phyloP scores from a whole-genome alignment of 352 stramenopile species.

The Globisporangium rhizosaccharum region DNA sequence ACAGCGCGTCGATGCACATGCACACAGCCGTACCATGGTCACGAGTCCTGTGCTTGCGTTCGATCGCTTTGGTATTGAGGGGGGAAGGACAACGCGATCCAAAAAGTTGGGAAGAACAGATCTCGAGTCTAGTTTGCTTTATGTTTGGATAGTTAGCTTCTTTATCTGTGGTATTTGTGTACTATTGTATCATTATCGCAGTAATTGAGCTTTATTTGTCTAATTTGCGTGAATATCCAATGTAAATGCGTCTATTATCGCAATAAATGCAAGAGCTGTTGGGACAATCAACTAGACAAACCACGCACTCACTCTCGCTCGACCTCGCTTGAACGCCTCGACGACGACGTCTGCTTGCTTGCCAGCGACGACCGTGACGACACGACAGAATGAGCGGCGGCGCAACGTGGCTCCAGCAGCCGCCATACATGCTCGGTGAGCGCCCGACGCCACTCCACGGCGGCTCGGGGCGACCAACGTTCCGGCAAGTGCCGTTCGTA shows the following conservation, averaged over 20 bases:
- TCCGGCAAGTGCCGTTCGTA: constrained; percentile 81
- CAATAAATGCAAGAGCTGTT: too few species aligned
- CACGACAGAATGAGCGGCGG: constrained; percentile 3
- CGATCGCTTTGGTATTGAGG: constrained; percentile 10
- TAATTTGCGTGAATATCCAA: too few species aligned
- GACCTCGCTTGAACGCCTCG: neutral
- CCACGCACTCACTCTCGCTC: neutral
- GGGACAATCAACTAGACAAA: too few species aligned
- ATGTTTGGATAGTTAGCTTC: too few species aligned
- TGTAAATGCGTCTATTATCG: too few species aligned
- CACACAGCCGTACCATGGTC: constrained; percentile 25
- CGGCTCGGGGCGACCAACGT: constrained; percentile 46
- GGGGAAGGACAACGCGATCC: constrained; percentile 4
- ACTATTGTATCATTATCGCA: too few species aligned
- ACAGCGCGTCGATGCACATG: neutral
- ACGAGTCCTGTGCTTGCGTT: constrained; percentile 1
- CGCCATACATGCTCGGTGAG: constrained; percentile 80
- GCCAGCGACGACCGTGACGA: neutral
- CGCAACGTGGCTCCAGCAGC: constrained; percentile 37
- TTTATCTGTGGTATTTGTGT: too few species aligned
- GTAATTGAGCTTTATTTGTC: too few species aligned
- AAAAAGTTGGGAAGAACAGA: constrained; percentile 3
- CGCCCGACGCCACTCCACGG: constrained; percentile 51
- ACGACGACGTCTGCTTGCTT: neutral
- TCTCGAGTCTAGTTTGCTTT: neutral